Evolutionary conservation across 805 yeast genomes (phyloP), one percentile per base, ranked within the genome.

Genomic region (Pichia nanzhaoensis): DNA sequence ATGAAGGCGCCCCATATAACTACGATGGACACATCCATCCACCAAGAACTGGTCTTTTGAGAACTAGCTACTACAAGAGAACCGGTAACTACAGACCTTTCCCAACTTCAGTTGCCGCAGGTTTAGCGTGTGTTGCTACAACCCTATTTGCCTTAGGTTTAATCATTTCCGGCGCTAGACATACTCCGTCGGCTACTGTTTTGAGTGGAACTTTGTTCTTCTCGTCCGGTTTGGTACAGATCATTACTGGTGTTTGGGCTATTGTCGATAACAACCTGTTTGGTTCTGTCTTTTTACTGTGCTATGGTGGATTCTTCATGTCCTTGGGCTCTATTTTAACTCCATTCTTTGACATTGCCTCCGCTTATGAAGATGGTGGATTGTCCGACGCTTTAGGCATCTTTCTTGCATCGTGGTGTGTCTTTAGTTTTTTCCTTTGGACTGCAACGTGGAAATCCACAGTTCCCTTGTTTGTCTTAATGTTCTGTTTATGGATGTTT

Each of bases 201-300:
- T 62, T 71, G 28, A 65, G 70, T 17, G 68, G 74, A 34, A 57
- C 72, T 28, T 62, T 72, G 37, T 63, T 73, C 55, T 71, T 72
- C 52, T 67, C 71, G 39, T 73, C 77, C 6, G 80, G 80, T 19
- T 53, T 68, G n/a, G 70, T 68, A 37, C 71, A 72, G 55, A 60
- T 72, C 27, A 61, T 74, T 34, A 66, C 73, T 32, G 81, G 80
- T 33, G 56, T 73, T 17, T 76, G 78, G 77, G 76, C 75, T 45
- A 56, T 75, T 44, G 62, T 66, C 31, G 60, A 64, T 33, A 73
- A 75, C 44, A 73, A 72, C 55, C 64, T 71, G 3, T 75, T 71
- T 55, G 78, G 73, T 35, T 71, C 73, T 12, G 68, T 73, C 10
- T 69, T 73, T 18, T 60, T 74, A 35, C 61, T 66, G 28, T 64